Evolutionary conservation across 305 asterid genomes (phyloP), one percentile per base, ranked within the genome.

Genomic region (Rubia peregrina): DNA sequence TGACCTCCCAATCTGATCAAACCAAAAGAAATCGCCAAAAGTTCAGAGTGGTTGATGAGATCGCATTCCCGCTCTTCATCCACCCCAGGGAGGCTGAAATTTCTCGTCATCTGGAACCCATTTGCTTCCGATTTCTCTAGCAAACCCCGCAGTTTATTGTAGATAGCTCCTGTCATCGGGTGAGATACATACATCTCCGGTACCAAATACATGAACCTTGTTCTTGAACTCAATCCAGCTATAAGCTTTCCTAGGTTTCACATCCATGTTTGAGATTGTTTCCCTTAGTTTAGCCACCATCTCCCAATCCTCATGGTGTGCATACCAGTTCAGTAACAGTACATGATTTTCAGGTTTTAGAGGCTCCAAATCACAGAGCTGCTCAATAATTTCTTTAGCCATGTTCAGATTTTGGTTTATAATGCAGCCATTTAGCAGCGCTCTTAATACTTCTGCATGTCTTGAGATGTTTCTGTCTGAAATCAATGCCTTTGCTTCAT

Each of bases 161-260:
- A 59, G 59, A 79, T 68, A 61, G 63, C 3, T 66, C 64, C 72
- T 6, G 75, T 55, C 56, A 69, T 63, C 22, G 82, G 82, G 57
- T 79, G 82, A 36, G 79, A n/a, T n/a, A n/a, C n/a, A 75, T n/a
- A 56, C 33, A 71, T 79, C 82, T 26, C 77, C 75, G 62, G 82
- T 75, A 56, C 77, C 67, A 61, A 79, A 79, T 10, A 71, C 82
- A 49, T 79, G 82, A 57, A 79, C 68, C 79, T 79, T 79, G 61
- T 72, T 79, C 42, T 67, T 71, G 24, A 79, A 71, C 74, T 79
- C 82, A 10, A 79, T 79, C 82, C 80, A 79, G 67, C 82, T 71
- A 61, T 62, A 75, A 53, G 77, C 82, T 22, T 44, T 75, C 33
- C 62, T 72, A 21, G 77, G 79, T 38, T 51, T 68, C 77, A 79